These are phyloP conservation scores for Pseudogymnoascus sp. DNA, from an alignment of 2,329 filamentous ascomycete species.

Conservation along the genomic window DNA sequence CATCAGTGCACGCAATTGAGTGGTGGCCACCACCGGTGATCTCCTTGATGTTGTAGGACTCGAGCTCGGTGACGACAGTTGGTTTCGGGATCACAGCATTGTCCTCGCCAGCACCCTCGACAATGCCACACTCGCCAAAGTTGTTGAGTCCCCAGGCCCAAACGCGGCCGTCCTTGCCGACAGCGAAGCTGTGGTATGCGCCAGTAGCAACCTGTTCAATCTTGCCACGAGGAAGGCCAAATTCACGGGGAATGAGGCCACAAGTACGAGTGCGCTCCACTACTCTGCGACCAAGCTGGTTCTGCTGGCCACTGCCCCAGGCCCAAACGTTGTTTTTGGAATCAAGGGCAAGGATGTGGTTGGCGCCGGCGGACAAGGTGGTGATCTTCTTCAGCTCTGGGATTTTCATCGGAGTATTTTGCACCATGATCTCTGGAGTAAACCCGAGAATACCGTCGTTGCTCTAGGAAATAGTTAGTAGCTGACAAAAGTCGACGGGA, in stretches of 20 bases:
- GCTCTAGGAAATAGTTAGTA: constrained; percentile 35
- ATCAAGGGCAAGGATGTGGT: constrained; percentile 54
- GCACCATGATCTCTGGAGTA: constrained; percentile 22
- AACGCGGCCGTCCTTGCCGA: constrained; percentile 60
- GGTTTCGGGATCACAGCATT: constrained; percentile 68
- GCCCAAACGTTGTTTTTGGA: constrained; percentile 52
- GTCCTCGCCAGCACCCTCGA: constrained; percentile 56
- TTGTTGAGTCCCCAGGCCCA: constrained; percentile 85
- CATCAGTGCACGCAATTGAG: constrained; percentile 54
- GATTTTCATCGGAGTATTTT: constrained; percentile 41
- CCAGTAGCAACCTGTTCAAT: constrained; percentile 46
- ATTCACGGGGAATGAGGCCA: constrained; percentile 24
- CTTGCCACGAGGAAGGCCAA: constrained; percentile 27
- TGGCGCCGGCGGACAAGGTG: constrained; percentile 46
- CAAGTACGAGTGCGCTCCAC: constrained; percentile 22
- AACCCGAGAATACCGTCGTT: constrained; percentile 59
- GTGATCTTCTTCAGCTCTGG: constrained; percentile 50
- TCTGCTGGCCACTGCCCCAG: constrained; percentile 62
- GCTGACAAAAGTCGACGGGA: background rate
- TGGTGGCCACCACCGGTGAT: constrained; percentile 73
- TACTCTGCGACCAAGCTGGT: constrained; percentile 52
- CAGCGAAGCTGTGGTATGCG: constrained; percentile 74
- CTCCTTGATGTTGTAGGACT: constrained; percentile 54
- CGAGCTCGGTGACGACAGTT: constrained; percentile 57
- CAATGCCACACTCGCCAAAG: constrained; percentile 71